Evolutionary conservation across 2,329 filamentous ascomycete species (phyloP).

Genomic region (Rachicladosporium sp.): DNA sequence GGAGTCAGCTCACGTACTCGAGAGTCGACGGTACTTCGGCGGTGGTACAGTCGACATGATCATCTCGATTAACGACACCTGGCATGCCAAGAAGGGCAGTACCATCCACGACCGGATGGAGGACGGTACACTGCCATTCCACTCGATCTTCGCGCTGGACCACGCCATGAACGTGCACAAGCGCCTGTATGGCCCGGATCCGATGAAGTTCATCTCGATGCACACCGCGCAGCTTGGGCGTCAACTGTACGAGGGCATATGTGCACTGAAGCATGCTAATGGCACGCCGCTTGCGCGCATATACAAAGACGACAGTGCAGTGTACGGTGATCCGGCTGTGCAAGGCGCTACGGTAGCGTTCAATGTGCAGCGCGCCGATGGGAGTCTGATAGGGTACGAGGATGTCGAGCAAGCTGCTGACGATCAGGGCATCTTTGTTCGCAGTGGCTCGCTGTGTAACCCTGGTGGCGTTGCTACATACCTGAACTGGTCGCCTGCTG

Average conservation of each 20-base stretch:
- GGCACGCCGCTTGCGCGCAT: conserved; percentile 40
- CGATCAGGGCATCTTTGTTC: conserved; percentile 43
- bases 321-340: conserved; percentile 39
- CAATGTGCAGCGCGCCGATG: conserved; percentile 44
- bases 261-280: conserved; percentile 40
- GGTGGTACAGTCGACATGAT: conserved; percentile 56
- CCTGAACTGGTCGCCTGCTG: conserved; percentile 39
- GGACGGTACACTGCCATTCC: conserved; percentile 55
- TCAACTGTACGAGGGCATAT: conserved; percentile 38
- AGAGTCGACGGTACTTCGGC: conserved; percentile 50
- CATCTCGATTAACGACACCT: conserved; percentile 38
- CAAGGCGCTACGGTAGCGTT: conserved; percentile 54
- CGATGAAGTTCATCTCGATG: conserved; percentile 46
- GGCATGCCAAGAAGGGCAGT: conserved; percentile 42
- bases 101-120: conserved; percentile 50
- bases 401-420: conserved; percentile 49
- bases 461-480: conserved; percentile 38
- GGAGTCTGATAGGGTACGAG: conserved; percentile 43
- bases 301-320: conserved; percentile 40
- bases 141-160: conserved; percentile 50
- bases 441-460: conserved; percentile 47
- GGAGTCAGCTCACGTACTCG: conserved; percentile 43
- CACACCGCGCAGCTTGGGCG: conserved; percentile 44
- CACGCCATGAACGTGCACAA: conserved; percentile 47
- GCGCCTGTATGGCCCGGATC: conserved; percentile 43